phyloP scores from a whole-genome alignment of 805 yeast genomes.

The Pichia eremophila region DNA sequence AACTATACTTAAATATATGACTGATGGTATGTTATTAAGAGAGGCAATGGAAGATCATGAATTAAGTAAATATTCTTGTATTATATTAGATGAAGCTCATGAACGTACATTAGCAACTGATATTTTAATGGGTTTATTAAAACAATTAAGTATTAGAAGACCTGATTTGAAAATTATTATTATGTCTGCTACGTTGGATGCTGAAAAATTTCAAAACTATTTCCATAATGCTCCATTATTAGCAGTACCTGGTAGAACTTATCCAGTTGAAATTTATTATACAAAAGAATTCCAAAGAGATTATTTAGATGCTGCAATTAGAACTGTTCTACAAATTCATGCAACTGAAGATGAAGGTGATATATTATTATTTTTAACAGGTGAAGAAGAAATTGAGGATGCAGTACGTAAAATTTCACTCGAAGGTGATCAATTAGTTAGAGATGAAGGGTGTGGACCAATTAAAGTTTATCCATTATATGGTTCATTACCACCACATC shows the following conservation, averaged over 20 bases:
- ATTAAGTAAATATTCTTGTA: conserved; percentile 71
- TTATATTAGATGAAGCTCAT: conserved; percentile 95
- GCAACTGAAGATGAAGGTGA: conserved; percentile 95
- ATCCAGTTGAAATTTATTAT: conserved; percentile 92
- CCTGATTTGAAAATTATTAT: conserved; percentile 84
- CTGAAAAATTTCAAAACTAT: conserved; percentile 86
- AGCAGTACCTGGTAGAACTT: conserved; percentile 97
- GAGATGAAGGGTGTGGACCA: conserved; percentile 90
- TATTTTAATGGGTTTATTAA: conserved; percentile 88
- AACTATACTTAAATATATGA: conserved; percentile 89
- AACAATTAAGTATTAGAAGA: conserved; percentile 70
- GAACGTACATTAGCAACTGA: conserved; percentile 96
- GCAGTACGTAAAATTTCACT: conserved; percentile 82
- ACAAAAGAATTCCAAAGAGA: conserved; percentile 96
- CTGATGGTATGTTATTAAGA: conserved; percentile 95
- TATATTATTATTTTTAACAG: conserved; percentile 76
- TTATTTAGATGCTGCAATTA: conserved; percentile 86
- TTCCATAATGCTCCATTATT: conserved; percentile 87
- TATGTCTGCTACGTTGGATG: conserved; percentile 97
- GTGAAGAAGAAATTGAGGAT: conserved; percentile 97
- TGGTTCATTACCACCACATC: conserved; percentile 94
- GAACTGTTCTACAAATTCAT: conserved; percentile 93
- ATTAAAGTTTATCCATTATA: conserved; percentile 83
- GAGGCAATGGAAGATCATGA: conserved; percentile 97
- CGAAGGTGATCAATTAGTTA: conserved; percentile 79